These are phyloP conservation scores for Glaciozyma martinii DNA, from an alignment of 768 basidiomycete genomes.

Conservation along the genomic window DNA sequence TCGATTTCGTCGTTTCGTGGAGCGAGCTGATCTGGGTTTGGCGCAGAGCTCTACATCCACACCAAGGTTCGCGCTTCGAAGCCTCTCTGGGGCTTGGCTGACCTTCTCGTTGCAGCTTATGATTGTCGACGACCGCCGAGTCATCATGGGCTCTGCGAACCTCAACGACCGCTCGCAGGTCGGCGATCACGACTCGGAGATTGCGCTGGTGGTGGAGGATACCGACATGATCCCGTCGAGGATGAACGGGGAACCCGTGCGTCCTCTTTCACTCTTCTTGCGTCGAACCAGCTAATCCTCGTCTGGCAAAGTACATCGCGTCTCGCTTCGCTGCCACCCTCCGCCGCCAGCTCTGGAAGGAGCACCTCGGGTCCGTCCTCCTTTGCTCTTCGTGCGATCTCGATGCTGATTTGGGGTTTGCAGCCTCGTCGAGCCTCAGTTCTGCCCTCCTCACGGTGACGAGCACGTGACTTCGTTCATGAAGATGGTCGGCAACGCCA, in stretches of 20 bases:
- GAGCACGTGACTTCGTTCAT: constrained; percentile 27
- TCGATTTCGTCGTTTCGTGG: constrained; percentile 24
- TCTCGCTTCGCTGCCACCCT: constrained; percentile 73
- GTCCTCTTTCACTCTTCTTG: neutral
- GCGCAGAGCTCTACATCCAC: constrained; percentile 35
- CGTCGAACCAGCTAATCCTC: neutral
- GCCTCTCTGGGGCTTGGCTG: constrained; percentile 26
- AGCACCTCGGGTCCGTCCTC: constrained; percentile 23
- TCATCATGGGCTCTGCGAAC: constrained; percentile 92
- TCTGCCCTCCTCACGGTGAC: constrained; percentile 42
- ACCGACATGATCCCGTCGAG: constrained; percentile 59
- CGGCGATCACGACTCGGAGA: constrained; percentile 82
- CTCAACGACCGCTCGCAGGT: constrained; percentile 79
- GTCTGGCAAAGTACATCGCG: constrained; percentile 49
- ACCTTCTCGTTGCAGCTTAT: constrained; percentile 1
- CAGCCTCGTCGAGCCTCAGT: constrained; percentile 76
- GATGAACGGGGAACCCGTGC: constrained; percentile 62
- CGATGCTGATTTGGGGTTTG: constrained; percentile 36
- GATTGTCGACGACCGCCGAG: constrained; percentile 66
- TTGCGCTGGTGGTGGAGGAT: constrained; percentile 86
- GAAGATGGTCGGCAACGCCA: constrained; percentile 20
- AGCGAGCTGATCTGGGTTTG: constrained; percentile 39
- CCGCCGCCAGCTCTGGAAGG: constrained; percentile 64
- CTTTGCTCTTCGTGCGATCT: neutral
- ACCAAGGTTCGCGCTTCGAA: constrained; percentile 12